Percentiles rank a stretch among this genome's conserved stretches.
phyloP scores from a whole-genome alignment of 2,329 filamentous ascomycete genomes.

The Furcasterigmium sp. region DNA sequence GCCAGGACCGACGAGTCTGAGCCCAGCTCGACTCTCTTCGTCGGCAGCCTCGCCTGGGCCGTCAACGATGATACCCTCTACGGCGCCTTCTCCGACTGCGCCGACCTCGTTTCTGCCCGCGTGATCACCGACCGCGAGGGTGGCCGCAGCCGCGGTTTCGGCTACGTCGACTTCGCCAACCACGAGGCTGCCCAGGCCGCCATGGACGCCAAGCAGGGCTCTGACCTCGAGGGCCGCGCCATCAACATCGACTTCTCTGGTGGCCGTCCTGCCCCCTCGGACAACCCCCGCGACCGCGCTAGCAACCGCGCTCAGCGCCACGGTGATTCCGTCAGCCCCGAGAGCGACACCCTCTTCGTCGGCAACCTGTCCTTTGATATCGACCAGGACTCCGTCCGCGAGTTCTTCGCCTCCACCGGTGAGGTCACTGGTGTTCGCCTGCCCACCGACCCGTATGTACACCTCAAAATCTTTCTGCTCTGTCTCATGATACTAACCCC shows the following conservation, averaged over 20 bases:
- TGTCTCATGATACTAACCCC: conserved; percentile 16
- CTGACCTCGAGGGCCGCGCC: conserved; percentile 67
- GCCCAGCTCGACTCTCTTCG: conserved; percentile 68
- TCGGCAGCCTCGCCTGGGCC: conserved; percentile 87
- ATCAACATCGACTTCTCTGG: conserved; percentile 78
- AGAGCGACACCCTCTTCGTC: conserved; percentile 83
- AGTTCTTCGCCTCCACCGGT: conserved; percentile 68
- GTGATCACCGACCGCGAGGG: conserved; percentile 78
- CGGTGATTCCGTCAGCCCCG: conserved; percentile 74
- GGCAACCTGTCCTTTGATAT: conserved; percentile 86
- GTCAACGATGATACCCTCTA: conserved; percentile 78
- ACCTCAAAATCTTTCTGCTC: background rate
- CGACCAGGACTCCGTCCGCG: conserved; percentile 68
- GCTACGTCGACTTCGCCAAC: conserved; percentile 82
- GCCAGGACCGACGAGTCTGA: conserved; percentile 47
- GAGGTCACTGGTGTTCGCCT: conserved; percentile 76
- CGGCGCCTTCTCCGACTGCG: conserved; percentile 75
- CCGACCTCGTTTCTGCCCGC: conserved; percentile 66
- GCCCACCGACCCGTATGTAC: conserved; percentile 70
- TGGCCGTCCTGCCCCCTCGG: conserved; percentile 53
- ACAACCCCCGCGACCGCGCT: conserved; percentile 49
- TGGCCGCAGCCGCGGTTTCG: conserved; percentile 86
- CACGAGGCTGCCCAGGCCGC: conserved; percentile 65
- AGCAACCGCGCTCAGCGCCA: conserved; percentile 62
- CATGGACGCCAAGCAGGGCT: conserved; percentile 67